Conservation (phyloP, 2,329 filamentous ascomycete genomes). For the Monosporascus cannonballus region DNA sequence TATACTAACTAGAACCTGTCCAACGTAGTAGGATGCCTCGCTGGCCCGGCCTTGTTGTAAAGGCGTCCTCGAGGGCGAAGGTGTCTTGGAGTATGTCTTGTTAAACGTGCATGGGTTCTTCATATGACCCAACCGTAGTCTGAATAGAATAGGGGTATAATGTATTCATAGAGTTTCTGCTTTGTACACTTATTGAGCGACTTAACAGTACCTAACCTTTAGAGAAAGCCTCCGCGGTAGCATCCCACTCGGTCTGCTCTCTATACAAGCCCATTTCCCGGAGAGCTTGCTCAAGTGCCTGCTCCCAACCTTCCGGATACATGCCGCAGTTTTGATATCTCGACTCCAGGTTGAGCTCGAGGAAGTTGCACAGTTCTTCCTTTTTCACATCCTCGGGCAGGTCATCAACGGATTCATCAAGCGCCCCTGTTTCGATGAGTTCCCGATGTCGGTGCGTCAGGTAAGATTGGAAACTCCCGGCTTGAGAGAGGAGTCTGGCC, state of each 20-base stretch:
- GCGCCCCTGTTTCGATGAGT: conserved; percentile 20
- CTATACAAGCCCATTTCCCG: background rate
- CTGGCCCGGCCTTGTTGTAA: too few relatives aligned
- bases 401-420: conserved; percentile 20
- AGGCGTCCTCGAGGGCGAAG: too few relatives aligned
- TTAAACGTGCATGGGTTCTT: too few relatives aligned
- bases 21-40: too few relatives aligned
- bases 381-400: conserved; percentile 30
- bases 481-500: conserved; percentile 34
- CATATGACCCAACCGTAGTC: background rate
- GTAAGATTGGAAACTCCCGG: conserved; percentile 35
- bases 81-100: too few relatives aligned
- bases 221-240: background rate
- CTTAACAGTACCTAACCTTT: too few relatives aligned
- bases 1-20: background rate
- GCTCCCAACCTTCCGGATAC: background rate
- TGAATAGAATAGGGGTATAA: background rate
- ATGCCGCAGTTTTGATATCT: background rate
- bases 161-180: background rate
- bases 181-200: background rate
- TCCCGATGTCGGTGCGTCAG: conserved; percentile 23
- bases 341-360: conserved; percentile 33
- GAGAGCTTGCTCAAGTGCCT: background rate
- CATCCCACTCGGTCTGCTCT: background rate
- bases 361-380: conserved; percentile 36